Conservation (phyloP, 129 eudicot genomes). For the Heracleum sosnowskyi region DNA sequence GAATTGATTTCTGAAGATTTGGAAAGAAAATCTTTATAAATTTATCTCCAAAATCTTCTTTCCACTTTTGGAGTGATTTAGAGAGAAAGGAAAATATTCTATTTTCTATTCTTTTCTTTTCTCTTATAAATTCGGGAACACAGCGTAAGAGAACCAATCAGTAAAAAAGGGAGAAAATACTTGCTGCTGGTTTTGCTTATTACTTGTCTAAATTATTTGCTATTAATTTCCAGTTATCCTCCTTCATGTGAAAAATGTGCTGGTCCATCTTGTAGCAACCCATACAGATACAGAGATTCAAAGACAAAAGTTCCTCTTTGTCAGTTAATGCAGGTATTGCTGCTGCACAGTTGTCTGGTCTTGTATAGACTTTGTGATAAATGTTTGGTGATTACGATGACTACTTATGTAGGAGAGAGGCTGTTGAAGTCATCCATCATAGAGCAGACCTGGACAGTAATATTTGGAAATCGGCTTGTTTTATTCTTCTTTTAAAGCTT, state of each 20-base stretch:
- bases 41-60: too few species aligned
- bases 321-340: conserved; percentile 28
- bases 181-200: conserved; percentile 6
- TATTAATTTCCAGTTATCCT: conserved; percentile 58
- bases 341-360: conserved; percentile 10
- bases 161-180: neutral
- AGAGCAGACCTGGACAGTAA: neutral
- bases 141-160: neutral
- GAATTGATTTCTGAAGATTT: too few species aligned
- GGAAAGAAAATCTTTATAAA: too few species aligned
- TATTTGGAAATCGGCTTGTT: neutral
- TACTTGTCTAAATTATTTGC: neutral
- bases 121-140: too few species aligned
- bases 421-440: neutral
- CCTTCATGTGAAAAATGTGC: conserved; percentile 89
- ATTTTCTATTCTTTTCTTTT: too few species aligned
- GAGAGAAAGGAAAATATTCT: too few species aligned
- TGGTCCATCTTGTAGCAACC: conserved; percentile 73
- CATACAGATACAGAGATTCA: conserved; percentile 78
- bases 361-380: neutral
- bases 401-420: neutral
- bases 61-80: too few species aligned
- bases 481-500: neutral
- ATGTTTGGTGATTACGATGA: neutral
- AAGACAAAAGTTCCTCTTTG: conserved; percentile 97